These are phyloP conservation scores for Xerocomellus intermedius DNA, from an alignment of 768 basidiomycete species.

Conservation along the genomic window DNA sequence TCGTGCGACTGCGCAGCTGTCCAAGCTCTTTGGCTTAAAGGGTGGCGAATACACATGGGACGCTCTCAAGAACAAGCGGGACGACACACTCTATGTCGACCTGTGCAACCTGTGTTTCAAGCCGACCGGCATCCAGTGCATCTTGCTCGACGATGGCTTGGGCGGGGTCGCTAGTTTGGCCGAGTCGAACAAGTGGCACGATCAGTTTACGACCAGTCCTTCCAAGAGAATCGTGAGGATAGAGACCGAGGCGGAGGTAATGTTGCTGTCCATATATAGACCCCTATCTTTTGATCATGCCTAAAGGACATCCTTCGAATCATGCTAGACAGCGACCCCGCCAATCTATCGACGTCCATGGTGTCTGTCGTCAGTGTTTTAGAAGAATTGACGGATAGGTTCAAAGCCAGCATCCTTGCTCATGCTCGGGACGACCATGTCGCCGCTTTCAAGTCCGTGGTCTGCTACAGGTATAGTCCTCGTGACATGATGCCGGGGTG, in stretches of 20 bases:
- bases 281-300: slow-evolving; percentile 2
- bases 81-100: slow-evolving; percentile 46
- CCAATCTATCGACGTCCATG: slow-evolving; percentile 15
- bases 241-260: slow-evolving; percentile 71
- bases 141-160: slow-evolving; percentile 75
- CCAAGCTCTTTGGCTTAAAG: slow-evolving; percentile 46
- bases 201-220: slow-evolving; percentile 50
- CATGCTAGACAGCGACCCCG: slow-evolving; percentile 16
- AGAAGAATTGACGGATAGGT: slow-evolving; percentile 31
- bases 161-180: slow-evolving; percentile 45
- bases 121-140: slow-evolving; percentile 57
- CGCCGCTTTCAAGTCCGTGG: slow-evolving; percentile 71
- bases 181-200: slow-evolving; percentile 60
- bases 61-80: slow-evolving; percentile 49
- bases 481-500: neutral
- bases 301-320: slow-evolving; percentile 18
- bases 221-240: slow-evolving; percentile 66
- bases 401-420: slow-evolving; percentile 38
- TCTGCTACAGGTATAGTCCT: slow-evolving; percentile 52
- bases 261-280: neutral
- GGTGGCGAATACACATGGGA: slow-evolving; percentile 50
- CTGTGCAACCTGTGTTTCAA: slow-evolving; percentile 58
- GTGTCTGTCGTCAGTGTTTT: slow-evolving; percentile 11
- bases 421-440: slow-evolving; percentile 48
- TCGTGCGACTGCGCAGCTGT: slow-evolving; percentile 57